These are phyloP conservation scores for Termitomyces heimii DNA, from an alignment of 768 basidiomycete species.

Conservation along the genomic window DNA sequence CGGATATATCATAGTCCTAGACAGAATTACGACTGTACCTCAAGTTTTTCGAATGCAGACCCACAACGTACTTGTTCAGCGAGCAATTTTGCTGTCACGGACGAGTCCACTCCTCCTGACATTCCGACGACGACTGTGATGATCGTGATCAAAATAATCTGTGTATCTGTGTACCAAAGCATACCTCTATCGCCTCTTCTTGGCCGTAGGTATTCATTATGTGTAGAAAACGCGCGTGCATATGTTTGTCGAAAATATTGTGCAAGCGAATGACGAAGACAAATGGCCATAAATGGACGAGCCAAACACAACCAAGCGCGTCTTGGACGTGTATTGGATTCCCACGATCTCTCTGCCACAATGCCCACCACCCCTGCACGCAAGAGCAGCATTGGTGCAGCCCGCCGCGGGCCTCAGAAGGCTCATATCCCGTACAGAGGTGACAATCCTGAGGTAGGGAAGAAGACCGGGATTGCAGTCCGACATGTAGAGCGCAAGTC, in stretches of 20 bases:
- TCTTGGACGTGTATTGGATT: slow-evolving; percentile 2
- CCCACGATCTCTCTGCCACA: background rate
- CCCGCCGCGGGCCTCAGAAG: slow-evolving; percentile 41
- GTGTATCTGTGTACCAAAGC: background rate
- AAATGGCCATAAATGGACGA: background rate
- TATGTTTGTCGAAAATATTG: slow-evolving; percentile 12
- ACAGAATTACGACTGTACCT: background rate
- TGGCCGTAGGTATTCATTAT: slow-evolving; percentile 11
- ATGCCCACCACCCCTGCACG: slow-evolving; percentile 3
- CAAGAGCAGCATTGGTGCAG: slow-evolving; percentile 4
- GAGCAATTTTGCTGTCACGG: slow-evolving; percentile 76
- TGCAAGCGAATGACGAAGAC: background rate
- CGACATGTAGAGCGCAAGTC: slow-evolving; percentile 67
- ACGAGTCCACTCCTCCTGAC: slow-evolving; percentile 96
- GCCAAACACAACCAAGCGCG: slow-evolving; percentile 17
- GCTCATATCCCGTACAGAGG: slow-evolving; percentile 74
- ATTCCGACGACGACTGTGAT: slow-evolving; percentile 79
- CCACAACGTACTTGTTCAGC: slow-evolving; percentile 47
- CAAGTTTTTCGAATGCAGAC: background rate
- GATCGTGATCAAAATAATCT: background rate
- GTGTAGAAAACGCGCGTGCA: slow-evolving; percentile 8
- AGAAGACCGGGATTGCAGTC: slow-evolving; percentile 73
- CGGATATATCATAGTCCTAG: slow-evolving; percentile 78
- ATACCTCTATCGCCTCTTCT: slow-evolving; percentile 27
- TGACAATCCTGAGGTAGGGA: slow-evolving; percentile 71